These are phyloP conservation scores for Iberis pinnata DNA, from an alignment of 345 rosid species.

Conservation along the genomic window DNA sequence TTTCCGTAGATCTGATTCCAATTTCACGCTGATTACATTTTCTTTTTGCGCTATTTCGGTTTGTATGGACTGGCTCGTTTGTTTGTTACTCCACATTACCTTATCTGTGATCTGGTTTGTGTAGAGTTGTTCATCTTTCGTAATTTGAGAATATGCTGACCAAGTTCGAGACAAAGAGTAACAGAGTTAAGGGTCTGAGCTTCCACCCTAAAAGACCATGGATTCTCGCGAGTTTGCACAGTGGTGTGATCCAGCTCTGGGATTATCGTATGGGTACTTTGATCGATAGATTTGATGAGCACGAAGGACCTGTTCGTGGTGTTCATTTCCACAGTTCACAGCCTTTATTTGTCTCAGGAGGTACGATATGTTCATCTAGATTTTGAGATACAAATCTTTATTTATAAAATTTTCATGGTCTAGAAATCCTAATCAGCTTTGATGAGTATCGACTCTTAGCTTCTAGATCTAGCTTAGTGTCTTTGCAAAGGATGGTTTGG, in stretches of 20 bases:
- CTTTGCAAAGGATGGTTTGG: too few relatives aligned
- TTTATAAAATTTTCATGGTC: too few relatives aligned
- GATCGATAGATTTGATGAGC: conserved; percentile 91
- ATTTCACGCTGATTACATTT: neutral
- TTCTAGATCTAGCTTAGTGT: too few relatives aligned
- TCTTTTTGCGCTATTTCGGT: neutral
- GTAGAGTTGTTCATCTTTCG: conserved; percentile 20
- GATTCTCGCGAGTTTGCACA: conserved; percentile 97
- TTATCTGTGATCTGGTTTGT: conserved; percentile 27
- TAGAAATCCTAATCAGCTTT: too few relatives aligned
- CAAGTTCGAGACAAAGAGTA: conserved; percentile 97
- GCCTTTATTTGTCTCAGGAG: conserved; percentile 93
- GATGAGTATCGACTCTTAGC: too few relatives aligned
- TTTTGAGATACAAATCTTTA: too few relatives aligned
- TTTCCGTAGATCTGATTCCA: conserved; percentile 2
- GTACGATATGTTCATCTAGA: too few relatives aligned
- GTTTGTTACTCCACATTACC: neutral
- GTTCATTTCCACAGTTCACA: conserved; percentile 93
- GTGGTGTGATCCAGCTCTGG: conserved; percentile 99
- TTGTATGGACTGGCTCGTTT: conserved; percentile 4
- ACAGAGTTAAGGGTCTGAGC: conserved; percentile 92
- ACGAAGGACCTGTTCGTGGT: conserved; percentile 98
- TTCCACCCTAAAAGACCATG: conserved; percentile 95
- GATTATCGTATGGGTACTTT: conserved; percentile 97
- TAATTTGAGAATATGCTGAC: conserved; percentile 63